Conservation (phyloP, 257 asterid genomes). For the Nicotiana undulata region DNA sequence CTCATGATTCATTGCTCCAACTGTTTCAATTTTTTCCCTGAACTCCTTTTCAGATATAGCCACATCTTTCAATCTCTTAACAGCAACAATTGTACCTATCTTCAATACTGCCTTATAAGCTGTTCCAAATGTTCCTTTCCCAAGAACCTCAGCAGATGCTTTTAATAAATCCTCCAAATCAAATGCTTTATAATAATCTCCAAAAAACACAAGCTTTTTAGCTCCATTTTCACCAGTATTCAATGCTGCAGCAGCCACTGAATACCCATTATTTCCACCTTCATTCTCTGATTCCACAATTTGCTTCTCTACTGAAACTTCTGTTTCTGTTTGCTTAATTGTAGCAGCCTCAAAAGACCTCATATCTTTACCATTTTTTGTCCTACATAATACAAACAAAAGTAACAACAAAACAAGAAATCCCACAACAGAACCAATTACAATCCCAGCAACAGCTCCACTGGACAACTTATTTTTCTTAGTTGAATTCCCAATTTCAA, state of each 20-base stretch:
- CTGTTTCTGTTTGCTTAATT: conserved; percentile 43
- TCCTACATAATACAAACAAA: conserved; percentile 47
- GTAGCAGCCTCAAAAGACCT: conserved; percentile 43
- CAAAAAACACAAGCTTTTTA: conserved; percentile 28
- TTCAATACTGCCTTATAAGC: conserved; percentile 88
- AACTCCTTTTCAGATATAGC: conserved; percentile 46
- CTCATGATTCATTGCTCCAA: conserved; percentile 70
- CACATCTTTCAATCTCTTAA: conserved; percentile 86
- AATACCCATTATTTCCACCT: conserved; percentile 26
- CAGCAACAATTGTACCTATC: conserved; percentile 71
- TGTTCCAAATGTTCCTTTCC: conserved; percentile 44
- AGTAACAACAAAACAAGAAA: conserved; percentile 35
- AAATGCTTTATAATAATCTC: conserved; percentile 19
- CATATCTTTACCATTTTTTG: conserved; percentile 35
- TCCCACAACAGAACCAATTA: conserved; percentile 57
- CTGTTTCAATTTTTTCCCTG: conserved; percentile 58
- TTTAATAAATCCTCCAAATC: conserved; percentile 38
- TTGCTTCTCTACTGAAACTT: conserved; percentile 15
- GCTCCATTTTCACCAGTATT: conserved; percentile 15
- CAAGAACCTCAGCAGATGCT: conserved; percentile 43
- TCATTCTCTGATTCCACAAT: conserved; percentile 22
- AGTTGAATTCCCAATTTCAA: conserved; percentile 7
- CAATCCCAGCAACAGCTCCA: conserved; percentile 77
- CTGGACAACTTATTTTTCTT: conserved; percentile 35
- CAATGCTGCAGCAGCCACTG: conserved; percentile 32